Conservation (phyloP, 768 basidiomycete species). For the Pseudohyphozyma bogoriensis region DNA sequence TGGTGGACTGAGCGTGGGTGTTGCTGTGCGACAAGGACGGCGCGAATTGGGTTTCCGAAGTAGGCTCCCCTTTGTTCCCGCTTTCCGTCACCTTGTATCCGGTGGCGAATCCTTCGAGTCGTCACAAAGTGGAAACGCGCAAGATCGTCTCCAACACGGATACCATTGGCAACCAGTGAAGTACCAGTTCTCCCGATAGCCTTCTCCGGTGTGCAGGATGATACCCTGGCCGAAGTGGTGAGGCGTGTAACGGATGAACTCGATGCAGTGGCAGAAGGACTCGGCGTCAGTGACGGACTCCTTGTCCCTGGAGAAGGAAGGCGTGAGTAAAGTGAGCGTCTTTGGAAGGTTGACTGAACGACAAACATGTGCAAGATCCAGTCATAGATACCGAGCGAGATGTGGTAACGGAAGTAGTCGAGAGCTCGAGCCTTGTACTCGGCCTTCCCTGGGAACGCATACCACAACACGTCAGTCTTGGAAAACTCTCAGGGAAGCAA, state of each 20-base stretch:
- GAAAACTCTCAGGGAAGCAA: not conserved
- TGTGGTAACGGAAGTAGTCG: slow-evolving; percentile 37
- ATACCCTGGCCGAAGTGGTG: slow-evolving; percentile 37
- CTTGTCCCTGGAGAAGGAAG: slow-evolving; percentile 32
- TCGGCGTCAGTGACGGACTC: slow-evolving; percentile 36
- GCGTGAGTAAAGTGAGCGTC: too few species aligned
- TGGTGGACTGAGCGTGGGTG: too few species aligned
- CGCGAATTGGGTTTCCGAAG: too few species aligned
- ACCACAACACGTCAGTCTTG: not conserved
- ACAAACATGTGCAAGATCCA: slow-evolving; percentile 35
- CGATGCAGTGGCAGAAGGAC: slow-evolving; percentile 34
- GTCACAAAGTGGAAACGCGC: slow-evolving; percentile 37
- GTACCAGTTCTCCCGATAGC: slow-evolving; percentile 36
- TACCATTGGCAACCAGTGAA: slow-evolving; percentile 36
- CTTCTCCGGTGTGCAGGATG: slow-evolving; percentile 37
- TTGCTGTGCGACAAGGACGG: too few species aligned
- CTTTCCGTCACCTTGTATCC: too few species aligned
- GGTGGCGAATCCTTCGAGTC: too few species aligned
- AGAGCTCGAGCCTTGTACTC: slow-evolving; percentile 38
- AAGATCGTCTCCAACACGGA: slow-evolving; percentile 37
- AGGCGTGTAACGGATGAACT: slow-evolving; percentile 36
- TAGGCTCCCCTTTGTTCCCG: too few species aligned
- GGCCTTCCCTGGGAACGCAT: slow-evolving; percentile 29
- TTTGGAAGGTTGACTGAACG: not conserved
- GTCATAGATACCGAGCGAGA: slow-evolving; percentile 35